These are phyloP conservation scores for Vitis riparia DNA, from an alignment of 164 flowering plant genomes.

Conservation along the genomic window DNA sequence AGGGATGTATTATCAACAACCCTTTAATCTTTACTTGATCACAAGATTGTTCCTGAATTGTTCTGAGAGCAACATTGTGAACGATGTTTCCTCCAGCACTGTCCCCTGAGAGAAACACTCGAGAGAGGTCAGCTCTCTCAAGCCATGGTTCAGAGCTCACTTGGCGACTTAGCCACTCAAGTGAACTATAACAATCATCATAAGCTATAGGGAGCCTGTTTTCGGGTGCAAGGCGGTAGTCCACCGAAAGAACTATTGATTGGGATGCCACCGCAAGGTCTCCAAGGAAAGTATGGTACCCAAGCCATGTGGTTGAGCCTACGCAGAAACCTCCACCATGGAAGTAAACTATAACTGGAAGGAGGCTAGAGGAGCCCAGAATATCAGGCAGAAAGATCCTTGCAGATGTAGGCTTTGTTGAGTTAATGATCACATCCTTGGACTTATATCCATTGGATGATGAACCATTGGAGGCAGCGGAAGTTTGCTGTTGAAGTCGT, in stretches of 20 bases:
- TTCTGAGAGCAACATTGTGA: constrained; percentile 54
- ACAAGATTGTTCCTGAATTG: background rate
- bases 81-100: constrained; percentile 86
- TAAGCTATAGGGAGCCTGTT: constrained; percentile 69
- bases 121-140: constrained; percentile 46
- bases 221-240: constrained; percentile 87
- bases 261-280: constrained; percentile 45
- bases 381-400: constrained; percentile 57
- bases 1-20: constrained; percentile 64
- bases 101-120: constrained; percentile 80
- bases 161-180: constrained; percentile 48
- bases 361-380: constrained; percentile 1
- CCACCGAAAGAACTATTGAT: constrained; percentile 62
- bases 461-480: constrained; percentile 26
- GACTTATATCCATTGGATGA: constrained; percentile 43
- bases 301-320: constrained; percentile 82
- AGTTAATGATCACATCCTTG: constrained; percentile 66
- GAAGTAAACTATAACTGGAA: constrained; percentile 66
- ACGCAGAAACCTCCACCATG: constrained; percentile 96
- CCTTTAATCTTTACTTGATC: constrained; percentile 29
- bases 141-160: constrained; percentile 50
- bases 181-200: constrained; percentile 53
- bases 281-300: constrained; percentile 72
- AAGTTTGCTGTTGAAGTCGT: constrained; percentile 51
- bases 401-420: constrained; percentile 50